phyloP scores from a whole-genome alignment of 345 rosid species.

The Pistacia atlantica region DNA sequence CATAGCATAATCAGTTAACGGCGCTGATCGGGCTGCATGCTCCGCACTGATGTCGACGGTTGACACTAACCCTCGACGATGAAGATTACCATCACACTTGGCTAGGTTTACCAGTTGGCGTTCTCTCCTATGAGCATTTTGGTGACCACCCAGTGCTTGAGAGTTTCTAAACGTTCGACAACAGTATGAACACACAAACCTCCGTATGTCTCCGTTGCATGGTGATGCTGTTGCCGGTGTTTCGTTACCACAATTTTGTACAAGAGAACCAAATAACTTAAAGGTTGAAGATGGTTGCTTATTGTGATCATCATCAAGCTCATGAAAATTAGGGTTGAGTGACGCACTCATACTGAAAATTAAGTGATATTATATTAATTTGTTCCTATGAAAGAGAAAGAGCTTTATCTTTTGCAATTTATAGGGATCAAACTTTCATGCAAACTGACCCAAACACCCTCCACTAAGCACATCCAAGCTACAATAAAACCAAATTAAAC shows the following conservation, averaged over 20 bases:
- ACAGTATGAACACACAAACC: conserved; percentile 54
- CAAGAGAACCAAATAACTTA: not conserved
- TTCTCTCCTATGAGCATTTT: conserved; percentile 59
- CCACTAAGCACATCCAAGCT: not conserved
- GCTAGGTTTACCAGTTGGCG: conserved; percentile 48
- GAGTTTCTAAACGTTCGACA: conserved; percentile 42
- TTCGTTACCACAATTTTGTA: not conserved
- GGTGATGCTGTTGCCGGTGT: not conserved
- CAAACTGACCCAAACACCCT: not conserved
- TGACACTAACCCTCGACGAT: conserved; percentile 10
- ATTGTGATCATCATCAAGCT: not conserved
- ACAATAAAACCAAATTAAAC: too few species aligned
- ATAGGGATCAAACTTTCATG: not conserved
- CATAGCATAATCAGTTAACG: not conserved
- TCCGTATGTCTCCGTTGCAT: conserved; percentile 19
- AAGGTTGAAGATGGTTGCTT: not conserved
- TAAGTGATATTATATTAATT: too few species aligned
- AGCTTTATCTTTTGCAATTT: not conserved
- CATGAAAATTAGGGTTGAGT: not conserved
- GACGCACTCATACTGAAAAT: not conserved
- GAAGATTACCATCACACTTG: not conserved
- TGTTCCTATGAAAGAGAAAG: not conserved
- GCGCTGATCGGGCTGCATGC: conserved; percentile 13
- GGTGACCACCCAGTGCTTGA: conserved; percentile 62
- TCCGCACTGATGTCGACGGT: not conserved